Percentiles rank a stretch among this genome's conserved stretches.
Evolutionary conservation across 2,329 filamentous ascomycete genomes (phyloP).

Genomic region (Massarina eburnea): DNA sequence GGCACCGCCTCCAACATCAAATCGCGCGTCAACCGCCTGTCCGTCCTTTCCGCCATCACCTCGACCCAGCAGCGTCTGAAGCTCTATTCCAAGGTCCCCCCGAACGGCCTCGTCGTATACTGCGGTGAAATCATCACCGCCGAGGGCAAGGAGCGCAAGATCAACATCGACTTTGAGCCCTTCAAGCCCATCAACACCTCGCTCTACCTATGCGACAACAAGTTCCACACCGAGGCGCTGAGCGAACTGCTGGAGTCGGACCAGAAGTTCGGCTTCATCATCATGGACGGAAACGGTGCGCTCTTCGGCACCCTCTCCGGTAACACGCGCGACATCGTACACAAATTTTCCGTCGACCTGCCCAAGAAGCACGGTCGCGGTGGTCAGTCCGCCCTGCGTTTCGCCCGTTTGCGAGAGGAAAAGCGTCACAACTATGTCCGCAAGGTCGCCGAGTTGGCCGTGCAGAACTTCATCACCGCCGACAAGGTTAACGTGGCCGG

Average conservation of each 20-base stretch:
- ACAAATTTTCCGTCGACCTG: conserved; percentile 98
- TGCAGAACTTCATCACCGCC: conserved; percentile 97
- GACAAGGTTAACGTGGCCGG: conserved; percentile 99
- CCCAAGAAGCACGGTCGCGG: conserved; percentile 99
- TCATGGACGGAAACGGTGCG: conserved; percentile 99
- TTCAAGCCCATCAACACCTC: conserved; percentile 99
- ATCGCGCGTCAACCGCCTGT: conserved; percentile 97
- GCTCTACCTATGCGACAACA: conserved; percentile 99
- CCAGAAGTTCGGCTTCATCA: conserved; percentile 98
- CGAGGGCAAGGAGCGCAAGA: conserved; percentile 98
- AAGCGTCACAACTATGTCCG: conserved; percentile 99
- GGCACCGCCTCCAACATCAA: conserved; percentile 99
- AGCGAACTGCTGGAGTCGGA: conserved; percentile 97
- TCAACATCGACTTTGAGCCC: conserved; percentile 99
- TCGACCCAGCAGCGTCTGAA: conserved; percentile 99
- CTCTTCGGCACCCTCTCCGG: conserved; percentile 96
- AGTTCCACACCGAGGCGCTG: conserved; percentile 97
- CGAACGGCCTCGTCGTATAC: conserved; percentile 97
- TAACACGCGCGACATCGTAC: conserved; percentile 93
- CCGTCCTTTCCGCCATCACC: conserved; percentile 95
- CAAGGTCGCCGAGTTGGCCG: conserved; percentile 95
- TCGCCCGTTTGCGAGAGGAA: conserved; percentile 97
- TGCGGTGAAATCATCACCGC: conserved; percentile 99
- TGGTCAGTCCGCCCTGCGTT: conserved; percentile 99
- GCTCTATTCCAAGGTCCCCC: conserved; percentile 97